Base-by-base conservation (phyloP, 345 rosid species). In the Physaria fendleri region DNA sequence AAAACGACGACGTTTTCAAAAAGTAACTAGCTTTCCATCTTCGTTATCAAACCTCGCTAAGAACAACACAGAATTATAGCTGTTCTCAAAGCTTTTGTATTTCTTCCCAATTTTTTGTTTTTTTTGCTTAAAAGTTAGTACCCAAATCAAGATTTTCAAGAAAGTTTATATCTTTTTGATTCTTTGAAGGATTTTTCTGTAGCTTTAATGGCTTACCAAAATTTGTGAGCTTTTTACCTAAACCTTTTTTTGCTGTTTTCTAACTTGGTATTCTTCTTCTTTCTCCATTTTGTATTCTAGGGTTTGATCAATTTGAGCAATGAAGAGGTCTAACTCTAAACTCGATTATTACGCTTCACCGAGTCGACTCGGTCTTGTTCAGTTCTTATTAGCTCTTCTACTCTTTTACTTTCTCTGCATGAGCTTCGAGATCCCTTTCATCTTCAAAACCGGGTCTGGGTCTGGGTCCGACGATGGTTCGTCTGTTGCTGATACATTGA, bases 371-470 rank as follows among this genome's bases (percentile, higher is more conserved):
- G 75, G 85, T 51, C 74, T 87, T 20, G 59, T 84, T 64, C 95
- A 86, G 69, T 73, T 82, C 64, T 24, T 84, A 56, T 74, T 86
- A 20, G 76, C 29, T 48, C 34, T 82, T 2, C 83, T 78, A 8
- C 23, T 84, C 37, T 59, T 82, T 43, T 89, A 84, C 53, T 25
- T 84, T 8, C 58, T 84, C 40, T 57, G 82, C 53, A 81, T 86
- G 52, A 81, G 81, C 43, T 59, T 89, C 6, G 87, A 89, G 76
- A 81, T 89, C 68, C 91, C 97, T 0, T 72, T 77, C 44, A 76
- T 86, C n/a, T 82, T 78, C 60, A 65, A 60, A 24, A 56, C 74
- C 56, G 77, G 77, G 47, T 57, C 76, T 8, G 41, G 64, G 29
- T 68, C 78, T 42, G 63, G 53, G 21, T 47, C 81, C 3, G 50